These are phyloP conservation scores for Eucalyptus decipiens DNA, from an alignment of 345 rosid genomes.

Conservation along the genomic window DNA sequence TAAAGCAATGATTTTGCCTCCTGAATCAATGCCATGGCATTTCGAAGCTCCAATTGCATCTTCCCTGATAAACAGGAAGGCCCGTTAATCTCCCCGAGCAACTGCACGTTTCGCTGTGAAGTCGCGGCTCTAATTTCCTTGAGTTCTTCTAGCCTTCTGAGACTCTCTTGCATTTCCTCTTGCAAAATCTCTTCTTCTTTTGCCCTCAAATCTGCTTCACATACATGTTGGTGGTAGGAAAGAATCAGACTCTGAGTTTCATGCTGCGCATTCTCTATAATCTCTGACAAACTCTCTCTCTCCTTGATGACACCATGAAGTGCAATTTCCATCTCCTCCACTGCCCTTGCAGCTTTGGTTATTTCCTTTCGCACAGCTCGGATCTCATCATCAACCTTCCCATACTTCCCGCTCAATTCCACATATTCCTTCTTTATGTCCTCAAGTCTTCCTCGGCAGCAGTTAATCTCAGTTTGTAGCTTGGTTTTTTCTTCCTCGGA, in stretches of 20 bases:
- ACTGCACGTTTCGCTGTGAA: constrained; percentile 9
- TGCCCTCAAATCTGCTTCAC: constrained; percentile 35
- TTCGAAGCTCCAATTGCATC: constrained; percentile 32
- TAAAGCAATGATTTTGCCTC: constrained; percentile 31
- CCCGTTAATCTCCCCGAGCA: constrained; percentile 7
- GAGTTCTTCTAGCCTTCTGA: constrained; percentile 23
- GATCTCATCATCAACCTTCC: constrained; percentile 29
- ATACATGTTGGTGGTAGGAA: constrained; percentile 45
- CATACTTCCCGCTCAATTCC: constrained; percentile 17
- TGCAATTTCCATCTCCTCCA: constrained; percentile 34
- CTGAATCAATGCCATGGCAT: constrained; percentile 10
- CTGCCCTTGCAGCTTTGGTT: constrained; percentile 22
- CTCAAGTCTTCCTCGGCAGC: constrained; percentile 43
- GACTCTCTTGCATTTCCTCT: constrained; percentile 24
- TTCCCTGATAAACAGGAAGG: constrained; percentile 12
- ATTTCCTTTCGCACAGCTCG: constrained; percentile 25
- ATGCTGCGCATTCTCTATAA: constrained; percentile 28
- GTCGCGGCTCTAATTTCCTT: constrained; percentile 7
- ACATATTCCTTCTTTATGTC: constrained; percentile 29
- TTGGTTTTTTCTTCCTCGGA: constrained; percentile 73
- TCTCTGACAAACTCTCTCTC: constrained; percentile 41
- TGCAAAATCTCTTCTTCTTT: constrained; percentile 33
- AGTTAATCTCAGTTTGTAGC: constrained; percentile 50
- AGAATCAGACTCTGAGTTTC: constrained; percentile 39
- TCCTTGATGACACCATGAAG: constrained; percentile 32